Evolutionary conservation across 2,329 filamentous ascomycete genomes (phyloP), one percentile per base, ranked within the genome.

Genomic region (Acephala macrosclerotiorum): DNA sequence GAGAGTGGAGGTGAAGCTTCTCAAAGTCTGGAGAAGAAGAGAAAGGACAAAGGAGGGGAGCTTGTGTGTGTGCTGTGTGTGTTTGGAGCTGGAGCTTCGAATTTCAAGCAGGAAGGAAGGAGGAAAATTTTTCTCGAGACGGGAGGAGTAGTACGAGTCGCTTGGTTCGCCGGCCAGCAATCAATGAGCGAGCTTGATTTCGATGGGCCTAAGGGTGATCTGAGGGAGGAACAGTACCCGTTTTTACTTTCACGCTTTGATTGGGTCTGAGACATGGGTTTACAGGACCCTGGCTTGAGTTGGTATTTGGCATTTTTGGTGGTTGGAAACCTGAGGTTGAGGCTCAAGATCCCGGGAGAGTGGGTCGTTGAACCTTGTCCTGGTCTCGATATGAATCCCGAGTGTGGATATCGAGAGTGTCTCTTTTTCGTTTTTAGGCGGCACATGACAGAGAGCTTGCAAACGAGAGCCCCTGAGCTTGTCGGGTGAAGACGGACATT

Each of bases 1-100:
- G 49, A 53, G 66, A 61, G 60, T 63, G 61, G 61, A 65, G 64
- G 65, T 69, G 45, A 56, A 36, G 26, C 47, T 53, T 53, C 29
- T 33, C 49, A 18, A 64, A 65, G 66, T 68, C 68, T 69, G 66
- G 70, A 67, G 68, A 70, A 68, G 59, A 66, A 64, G 63, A 67
- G 61, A 47, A 22, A 40, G 59, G 62, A 66, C 58, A 61, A 45
- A 51, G 47, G 62, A 68, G 53, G 29, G 29, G 29, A 33, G 29
- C 29, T 33, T 33, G 45, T 66, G 58, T 61, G 61, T 49, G n/a
- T 49, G 61, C 36, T 36, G 58, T 36, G n/a, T 35, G 59, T 61
- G 58, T 68, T 33, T 33, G 29, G 29, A 33, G 61, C 33, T 68
- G 60, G 58, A 66, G 29, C 45, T 47, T 57, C 59, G 57, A 61